These are phyloP conservation scores for Eucalyptus shirleyi DNA, from an alignment of 345 rosid species.

Conservation along the genomic window DNA sequence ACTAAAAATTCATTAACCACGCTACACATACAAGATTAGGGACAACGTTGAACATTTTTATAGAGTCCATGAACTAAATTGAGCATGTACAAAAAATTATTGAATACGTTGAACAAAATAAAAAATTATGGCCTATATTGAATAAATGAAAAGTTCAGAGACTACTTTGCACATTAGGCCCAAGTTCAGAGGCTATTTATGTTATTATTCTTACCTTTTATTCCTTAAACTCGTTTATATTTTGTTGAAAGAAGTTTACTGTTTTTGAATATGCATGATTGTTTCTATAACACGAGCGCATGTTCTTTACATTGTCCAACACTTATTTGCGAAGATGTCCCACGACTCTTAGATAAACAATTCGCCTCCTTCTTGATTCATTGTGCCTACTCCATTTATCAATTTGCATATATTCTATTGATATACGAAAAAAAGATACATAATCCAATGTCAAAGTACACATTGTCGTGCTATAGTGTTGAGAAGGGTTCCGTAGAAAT, in stretches of 20 bases:
- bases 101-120: fast-evolving
- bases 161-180: fast-evolving
- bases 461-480: no score
- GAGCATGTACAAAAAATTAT: no score
- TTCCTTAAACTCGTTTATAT: no score
- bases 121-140: fast-evolving
- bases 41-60: no score
- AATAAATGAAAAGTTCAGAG: fast-evolving
- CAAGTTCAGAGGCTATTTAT: fast-evolving
- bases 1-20: fast-evolving
- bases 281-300: not conserved
- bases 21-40: fast-evolving
- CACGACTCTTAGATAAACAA: fast-evolving
- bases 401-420: not conserved
- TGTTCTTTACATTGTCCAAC: not conserved
- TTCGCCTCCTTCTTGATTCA: not conserved
- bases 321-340: not conserved
- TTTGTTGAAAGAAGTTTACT: no score
- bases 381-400: not conserved
- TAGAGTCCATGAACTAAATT: no score
- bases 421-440: no score
- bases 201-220: no score
- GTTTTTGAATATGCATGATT: no score
- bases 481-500: no score
- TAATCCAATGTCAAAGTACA: no score